Base-by-base conservation (phyloP, 768 basidiomycete species). In the Auricularia sp. region DNA sequence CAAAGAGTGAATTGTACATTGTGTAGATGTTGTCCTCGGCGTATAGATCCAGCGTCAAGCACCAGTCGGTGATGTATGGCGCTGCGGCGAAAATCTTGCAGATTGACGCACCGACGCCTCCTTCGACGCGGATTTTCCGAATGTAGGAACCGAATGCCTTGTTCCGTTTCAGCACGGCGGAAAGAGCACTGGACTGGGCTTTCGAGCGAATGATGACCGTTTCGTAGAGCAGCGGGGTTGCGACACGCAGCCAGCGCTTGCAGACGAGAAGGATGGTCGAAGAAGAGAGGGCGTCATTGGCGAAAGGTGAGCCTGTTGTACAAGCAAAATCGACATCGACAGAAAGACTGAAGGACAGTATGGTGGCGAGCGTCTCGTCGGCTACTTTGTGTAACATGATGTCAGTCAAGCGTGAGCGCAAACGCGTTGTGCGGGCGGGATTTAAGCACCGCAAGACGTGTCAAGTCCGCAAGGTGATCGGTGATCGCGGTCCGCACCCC, bases 201-300 rank as follows among this genome's bases (percentile, higher is more conserved):
- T 13, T 18, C 4, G 56, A 29, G 6, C 56, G 56, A 21, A 59
- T 8, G 18, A 59, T 34, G 10, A 59, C 24, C 7, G 56, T 59
- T 35, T 59, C 56, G 56, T 59, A 59, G 24, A 59, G 56, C 14
- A 59, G 1, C 21, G 56, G 56, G 4, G 56, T 59, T 4, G 24
- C 56, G 29, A 59, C 56, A 33, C 56, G 56, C 56, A 59, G 24
- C 56, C 56, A 59, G 56, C 56, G 56, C 56, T 59, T 36, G 56
- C 56, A 59, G 34, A 59, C 56, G 29, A 59, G 16, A 7, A 59
- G 34, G 6, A 59, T 10, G 7, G 24, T 24, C 34, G 56, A 59
- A 21, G 56, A 29, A 8, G 56, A 59, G 24, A 33, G 11, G 8
- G 21, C 56, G 16, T 33, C 24, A 7, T 7, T 14, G 16, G 56